These are phyloP conservation scores for Coemansia sp. DNA, from an alignment of 192 early-diverging fungal species.

Conservation along the genomic window DNA sequence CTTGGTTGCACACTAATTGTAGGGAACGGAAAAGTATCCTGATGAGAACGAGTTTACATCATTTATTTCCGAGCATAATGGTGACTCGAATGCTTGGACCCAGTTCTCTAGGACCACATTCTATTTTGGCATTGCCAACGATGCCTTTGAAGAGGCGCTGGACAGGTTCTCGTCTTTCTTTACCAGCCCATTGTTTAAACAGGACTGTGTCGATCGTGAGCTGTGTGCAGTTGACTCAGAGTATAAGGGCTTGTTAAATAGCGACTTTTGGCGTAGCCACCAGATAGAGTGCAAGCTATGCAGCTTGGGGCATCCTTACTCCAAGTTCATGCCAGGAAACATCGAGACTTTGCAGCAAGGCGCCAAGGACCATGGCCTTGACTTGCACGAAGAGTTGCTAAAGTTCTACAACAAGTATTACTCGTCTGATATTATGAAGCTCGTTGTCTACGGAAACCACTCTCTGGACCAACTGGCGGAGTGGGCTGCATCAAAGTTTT, in stretches of 20 bases:
- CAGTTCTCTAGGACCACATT: slow-evolving; percentile 10
- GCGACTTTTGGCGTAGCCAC: slow-evolving; percentile 35
- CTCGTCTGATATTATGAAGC: slow-evolving; percentile 91
- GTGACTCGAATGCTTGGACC: slow-evolving; percentile 29
- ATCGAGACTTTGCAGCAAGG: slow-evolving; percentile 72
- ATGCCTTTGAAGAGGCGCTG: slow-evolving; percentile 60
- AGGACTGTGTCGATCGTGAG: slow-evolving; percentile 82
- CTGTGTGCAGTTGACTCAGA: slow-evolving; percentile 91
- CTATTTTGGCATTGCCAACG: slow-evolving; percentile 20
- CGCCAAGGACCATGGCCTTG: slow-evolving; percentile 55
- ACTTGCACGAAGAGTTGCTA: slow-evolving; percentile 76
- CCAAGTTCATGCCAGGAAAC: slow-evolving; percentile 84
- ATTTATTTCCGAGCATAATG: slow-evolving; percentile 28
- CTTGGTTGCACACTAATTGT: not conserved
- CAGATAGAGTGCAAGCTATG: not conserved
- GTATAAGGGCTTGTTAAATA: slow-evolving; percentile 78
- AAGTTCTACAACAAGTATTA: slow-evolving; percentile 86
- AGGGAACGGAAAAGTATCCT: slow-evolving; percentile 71
- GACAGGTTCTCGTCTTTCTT: slow-evolving; percentile 85
- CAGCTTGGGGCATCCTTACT: slow-evolving; percentile 72
- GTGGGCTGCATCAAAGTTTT: slow-evolving; percentile 82
- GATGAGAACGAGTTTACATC: slow-evolving; percentile 64
- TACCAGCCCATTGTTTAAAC: slow-evolving; percentile 78
- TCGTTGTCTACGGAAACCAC: slow-evolving; percentile 85
- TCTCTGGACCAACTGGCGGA: slow-evolving; percentile 69